Percentiles rank a stretch among this genome's conserved stretches.
Evolutionary conservation across 768 basidiomycete species (phyloP).

Genomic region (Amylocystis lapponica): DNA sequence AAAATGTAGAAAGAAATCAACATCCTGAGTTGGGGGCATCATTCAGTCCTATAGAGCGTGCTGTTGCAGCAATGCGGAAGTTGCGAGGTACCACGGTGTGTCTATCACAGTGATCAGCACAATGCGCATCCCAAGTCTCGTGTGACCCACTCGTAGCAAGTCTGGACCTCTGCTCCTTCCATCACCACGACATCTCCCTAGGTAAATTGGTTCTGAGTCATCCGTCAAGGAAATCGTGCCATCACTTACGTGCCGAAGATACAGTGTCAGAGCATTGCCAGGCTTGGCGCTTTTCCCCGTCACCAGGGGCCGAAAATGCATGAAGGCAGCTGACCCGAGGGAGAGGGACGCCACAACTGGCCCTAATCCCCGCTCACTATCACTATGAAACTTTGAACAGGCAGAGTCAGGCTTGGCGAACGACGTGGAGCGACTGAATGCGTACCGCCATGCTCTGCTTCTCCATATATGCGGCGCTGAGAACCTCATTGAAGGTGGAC

Average conservation of each 20-base stretch:
- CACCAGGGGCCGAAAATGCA: slow-evolving; percentile 63
- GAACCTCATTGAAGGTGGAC: slow-evolving; percentile 66
- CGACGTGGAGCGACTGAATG: slow-evolving; percentile 14
- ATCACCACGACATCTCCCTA: slow-evolving; percentile 78
- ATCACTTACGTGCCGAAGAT: slow-evolving; percentile 57
- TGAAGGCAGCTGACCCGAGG: slow-evolving; percentile 68
- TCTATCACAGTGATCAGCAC: slow-evolving; percentile 33
- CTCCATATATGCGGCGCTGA: slow-evolving; percentile 82
- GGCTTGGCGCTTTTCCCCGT: slow-evolving; percentile 19
- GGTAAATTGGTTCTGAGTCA: background rate
- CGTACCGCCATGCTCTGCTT: slow-evolving; percentile 76
- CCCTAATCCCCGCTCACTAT: slow-evolving; percentile 69
- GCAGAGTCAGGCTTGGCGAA: background rate
- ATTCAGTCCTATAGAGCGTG: slow-evolving; percentile 45
- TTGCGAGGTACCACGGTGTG: slow-evolving; percentile 71
- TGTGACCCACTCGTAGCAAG: slow-evolving; percentile 58
- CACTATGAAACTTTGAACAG: slow-evolving; percentile 66
- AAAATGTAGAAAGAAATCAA: background rate
- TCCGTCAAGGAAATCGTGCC: background rate
- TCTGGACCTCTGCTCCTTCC: slow-evolving; percentile 65
- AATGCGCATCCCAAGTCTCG: background rate
- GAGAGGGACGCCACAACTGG: slow-evolving; percentile 72
- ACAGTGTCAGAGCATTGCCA: slow-evolving; percentile 43
- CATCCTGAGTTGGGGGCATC: background rate
- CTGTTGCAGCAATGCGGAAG: slow-evolving; percentile 78